Percentiles rank a stretch among this genome's conserved stretches.
phyloP scores from a whole-genome alignment of 225 moss, liverwort and hornwort species.

The Sphagnum tenellum region DNA sequence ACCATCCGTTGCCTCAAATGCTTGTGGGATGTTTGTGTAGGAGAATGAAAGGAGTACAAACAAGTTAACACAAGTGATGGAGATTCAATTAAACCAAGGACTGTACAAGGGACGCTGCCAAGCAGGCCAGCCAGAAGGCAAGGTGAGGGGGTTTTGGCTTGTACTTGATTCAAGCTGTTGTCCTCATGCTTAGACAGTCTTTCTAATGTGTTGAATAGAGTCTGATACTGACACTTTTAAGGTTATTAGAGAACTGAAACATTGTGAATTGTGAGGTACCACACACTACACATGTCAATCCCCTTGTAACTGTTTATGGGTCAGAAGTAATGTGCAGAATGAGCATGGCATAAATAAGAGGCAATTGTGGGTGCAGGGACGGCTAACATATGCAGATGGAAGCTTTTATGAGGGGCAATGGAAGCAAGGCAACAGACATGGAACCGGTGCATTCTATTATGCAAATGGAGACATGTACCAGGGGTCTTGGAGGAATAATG shows the following conservation, averaged over 20 bases:
- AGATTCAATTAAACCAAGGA: conserved; percentile 41
- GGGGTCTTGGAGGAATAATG: conserved; percentile 47
- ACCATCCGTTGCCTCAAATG: too few species aligned
- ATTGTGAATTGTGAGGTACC: too few species aligned
- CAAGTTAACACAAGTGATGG: conserved; percentile 34
- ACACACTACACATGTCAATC: too few species aligned
- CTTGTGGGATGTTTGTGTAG: conserved; percentile 7
- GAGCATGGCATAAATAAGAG: too few species aligned
- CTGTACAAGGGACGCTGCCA: conserved; percentile 42
- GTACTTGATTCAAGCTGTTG: too few species aligned
- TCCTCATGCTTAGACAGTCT: too few species aligned
- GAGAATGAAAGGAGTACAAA: conserved; percentile 42
- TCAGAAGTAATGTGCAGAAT: too few species aligned
- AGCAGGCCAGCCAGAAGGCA: conserved; percentile 35
- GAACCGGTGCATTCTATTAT: conserved; percentile 41
- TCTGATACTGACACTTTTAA: too few species aligned
- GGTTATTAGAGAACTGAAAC: too few species aligned
- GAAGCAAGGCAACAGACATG: conserved; percentile 44
- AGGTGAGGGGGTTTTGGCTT: conserved; percentile 13
- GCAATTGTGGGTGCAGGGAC: conserved; percentile 21
- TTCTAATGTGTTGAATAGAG: too few species aligned
- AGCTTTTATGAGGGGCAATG: conserved; percentile 54
- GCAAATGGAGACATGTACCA: conserved; percentile 46
- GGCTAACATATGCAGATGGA: conserved; percentile 35
- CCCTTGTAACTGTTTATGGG: too few species aligned